These are phyloP conservation scores for Rhodomyrtus psidioides DNA, from an alignment of 441 rosid genomes.

Conservation along the genomic window DNA sequence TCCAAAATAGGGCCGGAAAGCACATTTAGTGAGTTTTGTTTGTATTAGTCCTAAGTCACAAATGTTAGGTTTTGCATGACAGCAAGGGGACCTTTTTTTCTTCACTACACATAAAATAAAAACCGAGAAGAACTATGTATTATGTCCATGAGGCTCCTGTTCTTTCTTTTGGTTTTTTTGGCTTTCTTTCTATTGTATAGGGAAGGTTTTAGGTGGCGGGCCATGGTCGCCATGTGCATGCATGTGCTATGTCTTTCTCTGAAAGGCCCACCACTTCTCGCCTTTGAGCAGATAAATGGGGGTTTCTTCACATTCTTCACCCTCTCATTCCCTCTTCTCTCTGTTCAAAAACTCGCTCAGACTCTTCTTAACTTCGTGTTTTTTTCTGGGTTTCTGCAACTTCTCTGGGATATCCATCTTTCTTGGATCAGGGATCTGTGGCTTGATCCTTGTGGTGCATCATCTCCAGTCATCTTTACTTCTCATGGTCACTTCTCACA, in stretches of 20 bases:
- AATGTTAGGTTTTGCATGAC: constrained; percentile 24
- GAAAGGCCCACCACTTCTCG: constrained; percentile 56
- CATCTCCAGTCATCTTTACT: neutral
- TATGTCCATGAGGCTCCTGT: neutral
- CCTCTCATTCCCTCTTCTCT: constrained; percentile 17
- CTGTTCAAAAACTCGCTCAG: neutral
- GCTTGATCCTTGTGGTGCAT: neutral
- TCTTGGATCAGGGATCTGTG: neutral
- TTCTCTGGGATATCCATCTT: neutral
- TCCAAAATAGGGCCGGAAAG: neutral
- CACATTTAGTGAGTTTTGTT: constrained; percentile 19
- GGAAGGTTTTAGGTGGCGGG: constrained; percentile 33
- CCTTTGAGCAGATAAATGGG: constrained; percentile 49
- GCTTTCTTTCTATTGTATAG: constrained; percentile 22
- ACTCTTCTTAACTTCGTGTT: neutral
- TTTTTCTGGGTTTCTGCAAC: neutral
- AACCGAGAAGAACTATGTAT: neutral
- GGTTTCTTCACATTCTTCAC: constrained; percentile 18
- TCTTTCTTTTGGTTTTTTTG: neutral
- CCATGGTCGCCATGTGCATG: constrained; percentile 84
- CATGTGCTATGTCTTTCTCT: constrained; percentile 88
- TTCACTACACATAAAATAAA: neutral
- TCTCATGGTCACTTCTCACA: neutral
- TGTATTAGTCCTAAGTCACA: constrained; percentile 16
- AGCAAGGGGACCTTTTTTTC: constrained; percentile 7